A percentile compares a stretch with the other conserved stretches of the same genome.
These are phyloP conservation scores for Penicillium sp. DNA, from an alignment of 2,329 filamentous ascomycete species.

Conservation along the genomic window DNA sequence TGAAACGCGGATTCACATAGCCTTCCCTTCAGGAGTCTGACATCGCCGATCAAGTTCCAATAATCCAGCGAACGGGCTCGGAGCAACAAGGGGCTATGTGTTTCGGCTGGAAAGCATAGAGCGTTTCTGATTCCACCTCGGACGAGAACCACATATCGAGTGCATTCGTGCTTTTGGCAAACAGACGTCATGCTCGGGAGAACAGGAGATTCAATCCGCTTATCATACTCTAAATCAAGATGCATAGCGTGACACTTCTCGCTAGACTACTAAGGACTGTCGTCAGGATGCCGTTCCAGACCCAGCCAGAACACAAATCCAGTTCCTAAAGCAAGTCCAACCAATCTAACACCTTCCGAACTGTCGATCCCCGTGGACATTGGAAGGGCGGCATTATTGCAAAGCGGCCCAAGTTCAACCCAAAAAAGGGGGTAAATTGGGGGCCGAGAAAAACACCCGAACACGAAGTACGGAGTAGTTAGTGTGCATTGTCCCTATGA, in stretches of 20 bases:
- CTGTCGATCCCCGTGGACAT: constrained; percentile 2
- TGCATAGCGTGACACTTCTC: constrained; percentile 1
- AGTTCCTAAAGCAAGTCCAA: neutral
- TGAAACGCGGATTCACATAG: constrained; percentile 10
- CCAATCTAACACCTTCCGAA: neutral
- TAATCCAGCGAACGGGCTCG: constrained; percentile 3
- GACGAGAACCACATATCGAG: neutral
- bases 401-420: neutral
- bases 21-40: constrained; percentile 7
- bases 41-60: constrained; percentile 15
- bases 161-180: neutral
- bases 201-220: neutral
- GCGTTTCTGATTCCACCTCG: neutral
- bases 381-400: neutral
- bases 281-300: constrained; percentile 6
- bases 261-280: constrained; percentile 2
- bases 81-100: constrained; percentile 5
- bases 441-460: neutral
- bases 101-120: neutral
- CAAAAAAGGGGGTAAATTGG: neutral
- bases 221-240: constrained; percentile 3
- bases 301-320: constrained; percentile 1
- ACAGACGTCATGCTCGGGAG: neutral
- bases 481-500: constrained; percentile 5
- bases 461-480: neutral